Base-by-base conservation (phyloP, 2,329 filamentous ascomycete genomes). In the Clarireedia homoeocarpa region DNA sequence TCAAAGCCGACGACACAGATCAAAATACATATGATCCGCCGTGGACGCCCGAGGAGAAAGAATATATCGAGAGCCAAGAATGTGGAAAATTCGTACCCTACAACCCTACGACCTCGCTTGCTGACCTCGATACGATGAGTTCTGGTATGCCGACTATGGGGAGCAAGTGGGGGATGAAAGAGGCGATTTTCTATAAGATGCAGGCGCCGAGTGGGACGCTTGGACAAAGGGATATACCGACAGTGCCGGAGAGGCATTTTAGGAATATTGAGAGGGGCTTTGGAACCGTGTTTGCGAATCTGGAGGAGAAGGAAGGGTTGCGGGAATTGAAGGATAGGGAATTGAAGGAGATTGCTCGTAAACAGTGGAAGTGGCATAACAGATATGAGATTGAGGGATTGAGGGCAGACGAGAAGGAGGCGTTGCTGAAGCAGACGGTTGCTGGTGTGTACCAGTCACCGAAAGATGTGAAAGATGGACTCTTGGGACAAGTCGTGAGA, bases 361-460 rank as follows among this genome's bases (percentile, higher is more conserved):
- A 30, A 48, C 48, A 23, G n/a, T 56, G 45, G 20, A 51, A 23
- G 45, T 38, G 49, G 2, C 45, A 50, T n/a, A 45, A 46, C 30
- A 34, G 27, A 12, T 47, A 42, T 24, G 51, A 59, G 26, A 49
- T 63, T 26, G 48, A 47, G 24, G 23, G 42, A 15, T 46, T 63
- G 46, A 49, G 42, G 30, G 47, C 60, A 46, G 52, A 62, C 20
- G 56, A 62, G 45, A 61, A 62, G 55, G 56, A 59, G 30, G 57
- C 57, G 2, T 44, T 67, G 10, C 50, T 60, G 51, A 63, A 61
- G 36, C 49, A 62, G 30, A 66, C 66, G 62, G 62, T 67, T 51
- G 67, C 59, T 42, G 69, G 68, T 40, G 60, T 66, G n/a, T 68
- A 70, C 51, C 46, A 56, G 27, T 54, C 49, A 15, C 63, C 66